Evolutionary conservation across 805 yeast genomes (phyloP).

Genomic region (Saccharomycopsis oosterbeekiorum): DNA sequence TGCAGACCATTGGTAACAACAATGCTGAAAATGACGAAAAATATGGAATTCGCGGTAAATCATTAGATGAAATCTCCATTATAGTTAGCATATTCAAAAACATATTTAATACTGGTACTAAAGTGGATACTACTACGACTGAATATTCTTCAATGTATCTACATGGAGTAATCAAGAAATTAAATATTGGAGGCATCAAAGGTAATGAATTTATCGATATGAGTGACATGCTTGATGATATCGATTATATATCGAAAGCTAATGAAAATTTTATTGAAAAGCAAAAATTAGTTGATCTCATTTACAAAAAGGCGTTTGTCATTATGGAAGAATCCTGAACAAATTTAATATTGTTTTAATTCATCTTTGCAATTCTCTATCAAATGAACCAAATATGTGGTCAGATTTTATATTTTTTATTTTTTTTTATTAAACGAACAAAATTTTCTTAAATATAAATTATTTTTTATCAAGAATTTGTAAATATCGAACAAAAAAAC

Average conservation of each 20-base stretch:
- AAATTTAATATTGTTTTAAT: too few relatives aligned
- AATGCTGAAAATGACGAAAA: neutral
- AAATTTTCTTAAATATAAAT: too few relatives aligned
- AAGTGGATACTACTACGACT: neutral
- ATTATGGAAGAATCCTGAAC: neutral
- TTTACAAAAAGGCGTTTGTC: neutral
- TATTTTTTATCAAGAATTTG: neutral
- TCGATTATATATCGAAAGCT: neutral
- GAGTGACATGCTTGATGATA: neutral
- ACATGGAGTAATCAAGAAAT: neutral
- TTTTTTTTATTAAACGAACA: too few relatives aligned
- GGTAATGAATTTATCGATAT: neutral
- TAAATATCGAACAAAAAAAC: neutral
- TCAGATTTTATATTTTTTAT: too few relatives aligned
- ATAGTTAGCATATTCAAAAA: slow-evolving; percentile 1
- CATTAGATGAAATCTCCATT: neutral
- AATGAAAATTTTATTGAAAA: neutral
- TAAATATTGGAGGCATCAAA: neutral
- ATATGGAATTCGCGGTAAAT: neutral
- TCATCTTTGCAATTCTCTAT: too few relatives aligned
- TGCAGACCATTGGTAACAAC: neutral
- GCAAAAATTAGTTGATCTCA: neutral
- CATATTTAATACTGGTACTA: neutral
- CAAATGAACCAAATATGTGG: too few relatives aligned
- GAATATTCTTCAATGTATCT: neutral